Percentiles rank a stretch among this genome's conserved stretches.
These are phyloP conservation scores for Metschnikowia similis DNA, from an alignment of 805 yeast species.

Conservation along the genomic window DNA sequence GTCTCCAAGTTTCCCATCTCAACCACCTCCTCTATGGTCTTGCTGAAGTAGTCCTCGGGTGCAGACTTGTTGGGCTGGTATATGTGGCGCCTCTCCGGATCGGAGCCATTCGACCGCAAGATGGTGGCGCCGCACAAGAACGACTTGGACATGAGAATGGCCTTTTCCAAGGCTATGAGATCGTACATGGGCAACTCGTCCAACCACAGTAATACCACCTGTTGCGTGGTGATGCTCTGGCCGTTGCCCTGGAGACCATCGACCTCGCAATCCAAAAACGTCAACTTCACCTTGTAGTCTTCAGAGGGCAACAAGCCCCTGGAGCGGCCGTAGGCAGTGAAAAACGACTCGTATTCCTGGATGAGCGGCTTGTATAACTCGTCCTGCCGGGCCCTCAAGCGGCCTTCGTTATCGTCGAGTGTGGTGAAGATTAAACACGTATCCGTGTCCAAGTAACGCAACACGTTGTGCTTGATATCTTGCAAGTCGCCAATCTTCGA, in stretches of 20 bases:
- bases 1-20: constrained; percentile 78
- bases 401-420: constrained; percentile 73
- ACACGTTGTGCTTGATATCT: constrained; percentile 53
- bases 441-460: constrained; percentile 91
- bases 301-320: constrained; percentile 21
- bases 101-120: constrained; percentile 44
- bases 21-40: constrained; percentile 65
- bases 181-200: constrained; percentile 64
- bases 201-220: constrained; percentile 63
- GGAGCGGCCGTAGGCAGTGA: constrained; percentile 39
- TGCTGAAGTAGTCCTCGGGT: constrained; percentile 30
- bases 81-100: constrained; percentile 17
- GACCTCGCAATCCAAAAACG: constrained; percentile 71
- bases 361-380: constrained; percentile 73
- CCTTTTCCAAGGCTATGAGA: constrained; percentile 82
- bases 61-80: constrained; percentile 35
- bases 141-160: constrained; percentile 82
- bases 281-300: constrained; percentile 37
- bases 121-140: constrained; percentile 76
- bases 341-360: constrained; percentile 55
- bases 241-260: constrained; percentile 78
- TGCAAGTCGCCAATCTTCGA: constrained; percentile 62
- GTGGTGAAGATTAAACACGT: constrained; percentile 88
- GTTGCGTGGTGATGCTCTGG: constrained; percentile 58
- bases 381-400: constrained; percentile 74